Base-by-base conservation (phyloP, 495 filamentous ascomycete species). In the Lineolata rhizophorae region DNA sequence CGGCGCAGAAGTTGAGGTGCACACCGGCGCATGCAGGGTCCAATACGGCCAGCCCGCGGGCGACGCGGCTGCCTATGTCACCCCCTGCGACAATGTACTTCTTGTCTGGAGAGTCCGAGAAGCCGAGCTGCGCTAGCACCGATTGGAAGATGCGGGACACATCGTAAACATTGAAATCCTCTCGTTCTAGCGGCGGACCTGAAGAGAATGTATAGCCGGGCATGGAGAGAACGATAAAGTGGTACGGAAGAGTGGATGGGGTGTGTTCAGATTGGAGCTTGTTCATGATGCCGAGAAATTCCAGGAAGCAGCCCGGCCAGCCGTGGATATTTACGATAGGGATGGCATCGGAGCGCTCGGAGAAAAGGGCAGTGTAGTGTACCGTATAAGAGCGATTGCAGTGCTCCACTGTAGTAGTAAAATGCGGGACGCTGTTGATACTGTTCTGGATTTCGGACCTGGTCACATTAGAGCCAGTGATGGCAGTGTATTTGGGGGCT, bases 21-120 rank as follows among this genome's bases (percentile, higher is more conserved):
- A n/a, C 40, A 11, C 51, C 58, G 37, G 55, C 58, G 39, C 58
- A 62, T 13, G 41, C 43, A 2, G 49, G 37, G 29, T 48, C 46
- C 0, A 49, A 36, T 5, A 50, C 52, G 1, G 49, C 55, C 33
- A 75, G 28, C 0, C 53, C 31, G 14, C 61, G 44, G 0, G 59
- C 54, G 14, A 77, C 32, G 4, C 50, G 43, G 38, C 58, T 60
- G 3, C 73, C 75, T 29, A 76, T 58, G 40, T 81, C 72, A 11
- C 73, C 75, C 1, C 75, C 73, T 39, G 76, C 67, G 0, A 58
- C 62, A 18, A 77, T 48, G 44, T 79, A 78, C 1, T 64, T 65
- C n/a, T n/a, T n/a, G n/a, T n/a, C n/a, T n/a, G n/a, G n/a, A n/a
- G n/a, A n/a, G 19, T 49, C 48, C 4, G 46, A 54, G 32, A 77